Evolutionary conservation across 176 grass and related monocot genomes (phyloP).

Genomic region (Oryza nivara): DNA sequence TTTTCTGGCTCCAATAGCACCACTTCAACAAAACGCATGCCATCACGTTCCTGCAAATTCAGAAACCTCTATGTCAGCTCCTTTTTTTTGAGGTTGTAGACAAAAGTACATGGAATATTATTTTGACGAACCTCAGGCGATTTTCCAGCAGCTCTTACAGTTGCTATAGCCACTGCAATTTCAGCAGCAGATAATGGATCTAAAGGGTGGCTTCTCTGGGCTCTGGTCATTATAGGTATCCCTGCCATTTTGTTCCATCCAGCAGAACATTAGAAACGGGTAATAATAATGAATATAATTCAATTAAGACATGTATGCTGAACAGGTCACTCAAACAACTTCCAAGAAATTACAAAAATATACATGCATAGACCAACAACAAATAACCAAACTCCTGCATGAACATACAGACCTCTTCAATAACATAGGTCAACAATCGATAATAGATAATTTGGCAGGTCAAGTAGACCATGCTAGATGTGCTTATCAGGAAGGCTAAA

Average conservation of each 20-base stretch:
- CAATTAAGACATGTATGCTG: not conserved
- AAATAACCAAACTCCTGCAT: not conserved
- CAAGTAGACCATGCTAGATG: not conserved
- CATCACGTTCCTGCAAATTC: constrained; percentile 72
- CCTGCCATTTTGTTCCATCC: constrained; percentile 58
- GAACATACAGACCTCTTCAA: not conserved
- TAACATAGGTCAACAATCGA: not conserved
- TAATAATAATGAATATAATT: constrained; percentile 14
- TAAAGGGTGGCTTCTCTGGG: constrained; percentile 92
- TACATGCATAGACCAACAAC: not conserved
- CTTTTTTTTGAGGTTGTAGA: not conserved
- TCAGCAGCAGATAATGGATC: constrained; percentile 98
- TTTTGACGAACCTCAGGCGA: constrained; percentile 78
- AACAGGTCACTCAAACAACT: not conserved
- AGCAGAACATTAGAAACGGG: constrained; percentile 15
- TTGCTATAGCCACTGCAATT: constrained; percentile 97
- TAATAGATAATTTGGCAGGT: not conserved
- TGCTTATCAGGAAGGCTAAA: not conserved
- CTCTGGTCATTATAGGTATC: constrained; percentile 95
- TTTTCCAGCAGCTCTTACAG: constrained; percentile 92
- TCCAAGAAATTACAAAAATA: not conserved
- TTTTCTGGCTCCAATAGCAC: constrained; percentile 97
- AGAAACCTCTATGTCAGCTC: constrained; percentile 23
- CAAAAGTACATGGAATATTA: not conserved
- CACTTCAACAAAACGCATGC: constrained; percentile 98